Conservation (phyloP, 108 stramenopile species). For the Fragilariopsis cylindrus region DNA sequence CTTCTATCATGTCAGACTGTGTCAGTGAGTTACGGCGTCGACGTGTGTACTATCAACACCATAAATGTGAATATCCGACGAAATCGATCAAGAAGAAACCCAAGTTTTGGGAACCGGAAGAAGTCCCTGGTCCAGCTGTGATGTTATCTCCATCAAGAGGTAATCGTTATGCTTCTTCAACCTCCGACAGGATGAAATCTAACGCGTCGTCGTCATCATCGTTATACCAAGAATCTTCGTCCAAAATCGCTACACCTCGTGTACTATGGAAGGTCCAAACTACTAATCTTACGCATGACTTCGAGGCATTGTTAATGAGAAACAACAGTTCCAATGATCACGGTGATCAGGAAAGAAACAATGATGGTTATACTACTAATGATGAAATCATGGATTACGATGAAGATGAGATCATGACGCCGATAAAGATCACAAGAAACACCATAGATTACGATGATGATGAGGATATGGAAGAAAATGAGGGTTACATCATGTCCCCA, state of each 20-base stretch:
- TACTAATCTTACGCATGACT: too few species aligned
- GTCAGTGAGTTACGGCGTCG: background rate
- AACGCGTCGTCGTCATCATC: too few species aligned
- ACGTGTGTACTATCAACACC: background rate
- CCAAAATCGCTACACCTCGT: background rate
- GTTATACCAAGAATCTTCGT: background rate
- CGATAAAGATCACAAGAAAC: background rate
- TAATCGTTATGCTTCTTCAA: background rate
- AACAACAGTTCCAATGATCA: too few species aligned
- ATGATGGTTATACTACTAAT: too few species aligned
- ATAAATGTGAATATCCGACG: background rate
- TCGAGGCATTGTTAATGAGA: too few species aligned
- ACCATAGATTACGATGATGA: too few species aligned
- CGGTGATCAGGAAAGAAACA: too few species aligned
- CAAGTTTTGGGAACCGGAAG: constrained; percentile 3
- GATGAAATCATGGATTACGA: constrained; percentile 1
- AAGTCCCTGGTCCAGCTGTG: background rate
- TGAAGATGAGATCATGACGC: constrained; percentile 4
- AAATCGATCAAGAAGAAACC: background rate
- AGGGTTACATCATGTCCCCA: too few species aligned
- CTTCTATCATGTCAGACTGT: background rate
- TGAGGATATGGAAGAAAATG: too few species aligned
- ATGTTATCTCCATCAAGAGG: background rate
- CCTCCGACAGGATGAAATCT: too few species aligned
- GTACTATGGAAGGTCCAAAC: background rate